A percentile compares a stretch with the other conserved stretches of the same genome.
Evolutionary conservation across 768 basidiomycete species (phyloP).

Genomic region (Termitomyces sp.): DNA sequence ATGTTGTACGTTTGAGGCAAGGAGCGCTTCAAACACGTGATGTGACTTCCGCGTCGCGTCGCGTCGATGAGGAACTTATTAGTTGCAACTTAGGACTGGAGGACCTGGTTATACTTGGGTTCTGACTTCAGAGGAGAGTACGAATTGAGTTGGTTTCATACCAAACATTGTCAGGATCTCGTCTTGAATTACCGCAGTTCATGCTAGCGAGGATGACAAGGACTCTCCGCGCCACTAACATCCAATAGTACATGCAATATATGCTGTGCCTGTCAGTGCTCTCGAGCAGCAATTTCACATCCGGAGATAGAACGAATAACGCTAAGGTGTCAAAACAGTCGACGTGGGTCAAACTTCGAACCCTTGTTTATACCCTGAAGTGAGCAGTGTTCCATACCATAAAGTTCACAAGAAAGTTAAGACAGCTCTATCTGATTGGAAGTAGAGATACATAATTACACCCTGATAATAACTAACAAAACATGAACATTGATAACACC

Average conservation of each 20-base stretch:
- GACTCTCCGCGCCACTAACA: too few relatives aligned
- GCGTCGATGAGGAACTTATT: too few relatives aligned
- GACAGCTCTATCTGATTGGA: not conserved
- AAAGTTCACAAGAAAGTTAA: too few relatives aligned
- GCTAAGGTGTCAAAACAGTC: not conserved
- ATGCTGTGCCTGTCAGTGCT: not conserved
- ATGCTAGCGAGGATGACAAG: too few relatives aligned
- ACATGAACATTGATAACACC: not conserved
- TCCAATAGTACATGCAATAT: not conserved
- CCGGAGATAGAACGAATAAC: not conserved
- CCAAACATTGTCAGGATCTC: not conserved
- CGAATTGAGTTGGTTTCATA: too few relatives aligned
- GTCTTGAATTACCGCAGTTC: not conserved
- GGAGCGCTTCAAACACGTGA: conserved; percentile 1
- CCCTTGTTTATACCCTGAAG: too few relatives aligned
- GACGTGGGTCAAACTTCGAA: not conserved
- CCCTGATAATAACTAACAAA: not conserved
- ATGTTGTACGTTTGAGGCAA: too few relatives aligned
- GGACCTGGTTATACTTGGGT: too few relatives aligned
- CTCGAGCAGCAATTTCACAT: too few relatives aligned
- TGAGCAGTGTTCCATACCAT: too few relatives aligned
- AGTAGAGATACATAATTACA: not conserved
- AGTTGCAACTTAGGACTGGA: too few relatives aligned
- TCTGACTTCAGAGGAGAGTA: too few relatives aligned
- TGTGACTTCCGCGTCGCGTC: conserved; percentile 3